Evolutionary conservation across 2,329 filamentous ascomycete species (phyloP).

Genomic region (Ophiostoma angusticollis): DNA sequence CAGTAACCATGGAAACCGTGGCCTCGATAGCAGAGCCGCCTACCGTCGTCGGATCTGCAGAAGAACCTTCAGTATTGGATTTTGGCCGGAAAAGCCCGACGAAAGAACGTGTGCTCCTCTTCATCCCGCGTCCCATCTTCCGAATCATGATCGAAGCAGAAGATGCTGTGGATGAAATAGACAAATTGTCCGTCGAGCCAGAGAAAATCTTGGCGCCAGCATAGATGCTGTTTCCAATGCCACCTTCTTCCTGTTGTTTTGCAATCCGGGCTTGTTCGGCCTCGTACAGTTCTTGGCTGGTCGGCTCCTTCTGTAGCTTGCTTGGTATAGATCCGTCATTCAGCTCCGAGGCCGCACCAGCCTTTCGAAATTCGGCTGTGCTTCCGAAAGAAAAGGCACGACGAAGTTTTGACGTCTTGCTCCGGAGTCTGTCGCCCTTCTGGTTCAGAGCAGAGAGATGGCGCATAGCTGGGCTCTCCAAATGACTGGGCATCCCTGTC

Average conservation of each 20-base stretch:
- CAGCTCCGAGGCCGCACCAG: conserved; percentile 48
- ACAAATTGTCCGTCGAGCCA: conserved; percentile 88
- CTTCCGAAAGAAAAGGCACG: conserved; percentile 95
- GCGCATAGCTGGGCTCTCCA: conserved; percentile 61
- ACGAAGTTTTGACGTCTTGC: conserved; percentile 74
- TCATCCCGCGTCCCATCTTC: conserved; percentile 99
- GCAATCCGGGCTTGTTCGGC: conserved; percentile 87
- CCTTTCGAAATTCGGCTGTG: conserved; percentile 75
- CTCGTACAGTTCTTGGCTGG: conserved; percentile 54
- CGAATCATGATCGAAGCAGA: conserved; percentile 89
- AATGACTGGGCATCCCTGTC: conserved; percentile 20
- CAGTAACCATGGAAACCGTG: conserved; percentile 90
- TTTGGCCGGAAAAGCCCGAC: conserved; percentile 93
- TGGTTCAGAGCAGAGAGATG: conserved; percentile 80
- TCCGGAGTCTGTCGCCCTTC: conserved; percentile 63
- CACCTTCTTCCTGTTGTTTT: conserved; percentile 79
- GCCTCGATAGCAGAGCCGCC: conserved; percentile 33
- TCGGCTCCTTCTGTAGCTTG: conserved; percentile 54
- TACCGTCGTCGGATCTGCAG: conserved; percentile 43
- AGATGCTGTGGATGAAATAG: conserved; percentile 78
- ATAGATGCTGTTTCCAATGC: conserved; percentile 89
- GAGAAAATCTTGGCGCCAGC: conserved; percentile 73
- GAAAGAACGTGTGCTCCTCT: conserved; percentile 79
- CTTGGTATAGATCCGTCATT: conserved; percentile 27
- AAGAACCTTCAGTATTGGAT: conserved; percentile 67